Evolutionary conservation across 345 rosid species (phyloP), one percentile per base, ranked within the genome.

Genomic region (Gossypium rotundifolium): DNA sequence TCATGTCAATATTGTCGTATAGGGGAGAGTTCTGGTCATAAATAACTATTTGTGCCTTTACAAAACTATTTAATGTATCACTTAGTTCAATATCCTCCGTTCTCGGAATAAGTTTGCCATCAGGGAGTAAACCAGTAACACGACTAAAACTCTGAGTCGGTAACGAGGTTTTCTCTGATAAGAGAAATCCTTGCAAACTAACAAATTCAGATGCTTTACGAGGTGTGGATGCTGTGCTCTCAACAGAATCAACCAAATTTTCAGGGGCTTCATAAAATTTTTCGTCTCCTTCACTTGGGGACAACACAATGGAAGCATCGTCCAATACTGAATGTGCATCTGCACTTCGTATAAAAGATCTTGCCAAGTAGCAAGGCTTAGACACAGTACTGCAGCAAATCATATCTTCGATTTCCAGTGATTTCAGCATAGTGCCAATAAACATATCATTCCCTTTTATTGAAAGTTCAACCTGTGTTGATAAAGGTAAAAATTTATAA

Each of bases 371-470:
- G 86, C 88, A 82, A 75, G 87, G 83, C 79, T 52, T 84, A 22
- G 90, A 85, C 64, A 75, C 73, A 58, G 79, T 77, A 69, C 77
- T 81, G 76, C 78, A 66, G 84, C 89, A 81, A 76, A 93, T 88
- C 86, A 93, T 81, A 86, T 95, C 99, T 88, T 93, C 98, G 75
- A 95, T 87, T 86, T 95, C 99, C 91, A 95, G 83, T 38, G 99
- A 89, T 84, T 87, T 88, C 79, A 95, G 79, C 76, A 93, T 79
- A 53, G 94, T 93, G 25, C 99, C 98, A 75, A 95, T 85, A 74
- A 93, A 85, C 89, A 93, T 83, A 78, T 93, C 98, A 72, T 78
- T 91, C 76, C 75, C 93, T 84, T 85, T 90, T 65, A 90, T 83
- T 60, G 93, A 93, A 79, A 95, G 79, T 80, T 95, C 92, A 76